Conservation (phyloP, 2,329 filamentous ascomycete species). For the Fusarium zealandicum region DNA sequence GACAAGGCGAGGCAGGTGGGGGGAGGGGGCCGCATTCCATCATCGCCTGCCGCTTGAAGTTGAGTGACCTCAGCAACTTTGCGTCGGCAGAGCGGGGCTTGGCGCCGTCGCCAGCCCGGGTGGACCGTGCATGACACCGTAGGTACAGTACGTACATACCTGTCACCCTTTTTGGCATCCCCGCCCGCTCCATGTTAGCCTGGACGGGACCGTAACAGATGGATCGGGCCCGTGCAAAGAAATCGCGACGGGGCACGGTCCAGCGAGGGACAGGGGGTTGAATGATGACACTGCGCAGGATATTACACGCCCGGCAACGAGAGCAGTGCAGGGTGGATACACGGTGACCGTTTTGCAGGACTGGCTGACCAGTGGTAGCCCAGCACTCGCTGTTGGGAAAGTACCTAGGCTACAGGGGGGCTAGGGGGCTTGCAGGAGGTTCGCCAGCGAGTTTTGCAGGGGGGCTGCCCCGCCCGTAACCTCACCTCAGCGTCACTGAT, state of each 20-base stretch:
- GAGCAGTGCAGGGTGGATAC: background rate
- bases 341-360: conserved; percentile 25
- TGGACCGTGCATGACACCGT: background rate
- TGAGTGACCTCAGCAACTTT: conserved; percentile 24
- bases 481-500: conserved; percentile 9
- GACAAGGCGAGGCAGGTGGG: conserved; percentile 16
- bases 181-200: background rate
- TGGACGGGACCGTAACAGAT: conserved; percentile 8
- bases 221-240: background rate
- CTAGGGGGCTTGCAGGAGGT: background rate
- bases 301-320: conserved; percentile 1
- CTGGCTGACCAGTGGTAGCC: background rate
- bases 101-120: conserved; percentile 1
- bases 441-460: background rate
- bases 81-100: conserved; percentile 12
- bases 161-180: background rate
- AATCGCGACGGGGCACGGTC: background rate
- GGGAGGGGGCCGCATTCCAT: conserved; percentile 23
- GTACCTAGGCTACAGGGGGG: conserved; percentile 13
- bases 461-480: conserved; percentile 12
- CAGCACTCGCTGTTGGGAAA: conserved; percentile 1
- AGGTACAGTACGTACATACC: background rate
- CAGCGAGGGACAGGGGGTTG: conserved; percentile 1
- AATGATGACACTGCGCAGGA: conserved; percentile 11
- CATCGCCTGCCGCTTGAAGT: conserved; percentile 15